phyloP scores from a whole-genome alignment of 1,139 yeast species.

The Saccharomyces hybrid region DNA sequence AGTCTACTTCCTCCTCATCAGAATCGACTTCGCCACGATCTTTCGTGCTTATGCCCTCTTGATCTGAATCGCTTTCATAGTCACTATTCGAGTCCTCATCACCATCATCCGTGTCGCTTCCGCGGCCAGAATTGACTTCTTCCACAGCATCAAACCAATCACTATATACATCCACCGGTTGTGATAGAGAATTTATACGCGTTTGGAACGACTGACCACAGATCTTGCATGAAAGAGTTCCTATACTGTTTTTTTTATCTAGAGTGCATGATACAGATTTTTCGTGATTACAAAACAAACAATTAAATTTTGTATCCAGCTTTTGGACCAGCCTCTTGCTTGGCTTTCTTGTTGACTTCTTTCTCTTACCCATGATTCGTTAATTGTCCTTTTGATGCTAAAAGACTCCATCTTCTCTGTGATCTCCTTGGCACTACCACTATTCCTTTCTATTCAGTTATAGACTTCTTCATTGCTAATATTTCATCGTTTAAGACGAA shows the following conservation, averaged over 20 bases:
- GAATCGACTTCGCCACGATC: slow-evolving; percentile 30
- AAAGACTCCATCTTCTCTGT: background rate
- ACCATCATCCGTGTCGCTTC: slow-evolving; percentile 30
- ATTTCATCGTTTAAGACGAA: too few relatives aligned
- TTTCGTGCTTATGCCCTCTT: slow-evolving; percentile 9
- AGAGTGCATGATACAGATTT: slow-evolving; percentile 80
- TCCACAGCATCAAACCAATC: slow-evolving; percentile 99
- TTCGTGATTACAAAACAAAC: slow-evolving; percentile 94
- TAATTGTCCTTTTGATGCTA: background rate
- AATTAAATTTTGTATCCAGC: slow-evolving; percentile 79
- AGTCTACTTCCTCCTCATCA: slow-evolving; percentile 28
- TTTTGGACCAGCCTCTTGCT: slow-evolving; percentile 70
- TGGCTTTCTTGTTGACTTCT: slow-evolving; percentile 82
- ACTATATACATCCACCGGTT: slow-evolving; percentile 87
- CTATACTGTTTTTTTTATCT: slow-evolving; percentile 82
- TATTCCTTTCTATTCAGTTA: background rate
- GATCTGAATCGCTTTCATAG: slow-evolving; percentile 28
- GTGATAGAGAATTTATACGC: slow-evolving; percentile 56
- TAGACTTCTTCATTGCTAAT: background rate
- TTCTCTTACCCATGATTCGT: slow-evolving; percentile 67
- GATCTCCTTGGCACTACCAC: background rate
- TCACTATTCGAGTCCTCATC: slow-evolving; percentile 28
- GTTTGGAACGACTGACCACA: slow-evolving; percentile 95
- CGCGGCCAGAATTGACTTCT: slow-evolving; percentile 73
- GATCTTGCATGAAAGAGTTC: slow-evolving; percentile 80